These are phyloP conservation scores for Penicillium oxalicum DNA, from an alignment of 2,329 filamentous ascomycete genomes.

Conservation along the genomic window DNA sequence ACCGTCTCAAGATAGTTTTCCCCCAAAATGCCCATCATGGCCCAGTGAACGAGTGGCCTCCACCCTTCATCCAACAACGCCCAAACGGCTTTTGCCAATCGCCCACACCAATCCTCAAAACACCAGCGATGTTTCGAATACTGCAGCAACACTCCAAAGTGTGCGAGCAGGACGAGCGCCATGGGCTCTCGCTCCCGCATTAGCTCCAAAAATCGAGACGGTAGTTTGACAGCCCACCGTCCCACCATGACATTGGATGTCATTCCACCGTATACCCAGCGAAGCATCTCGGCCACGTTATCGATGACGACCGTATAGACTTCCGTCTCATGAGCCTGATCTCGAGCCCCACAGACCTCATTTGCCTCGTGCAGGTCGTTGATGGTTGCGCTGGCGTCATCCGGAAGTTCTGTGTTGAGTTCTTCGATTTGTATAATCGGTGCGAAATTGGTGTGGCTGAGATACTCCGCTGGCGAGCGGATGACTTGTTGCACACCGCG, in stretches of 20 bases:
- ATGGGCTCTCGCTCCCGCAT: conserved; percentile 33
- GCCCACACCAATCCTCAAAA: conserved; percentile 59
- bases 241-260: conserved; percentile 46
- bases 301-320: conserved; percentile 23
- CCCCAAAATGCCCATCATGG: conserved; percentile 29
- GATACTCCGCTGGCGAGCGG: conserved; percentile 16
- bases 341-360: conserved; percentile 14
- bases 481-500: conserved; percentile 34
- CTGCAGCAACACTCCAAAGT: conserved; percentile 56
- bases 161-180: conserved; percentile 54
- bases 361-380: conserved; percentile 25
- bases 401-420: conserved; percentile 16
- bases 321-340: conserved; percentile 20
- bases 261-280: conserved; percentile 36
- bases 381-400: conserved; percentile 17
- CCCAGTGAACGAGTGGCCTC: conserved; percentile 26
- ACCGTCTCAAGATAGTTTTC: conserved; percentile 16
- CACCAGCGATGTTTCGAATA: conserved; percentile 59
- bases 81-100: conserved; percentile 59
- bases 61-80: conserved; percentile 26
- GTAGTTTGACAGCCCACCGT: conserved; percentile 35
- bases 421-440: conserved; percentile 25
- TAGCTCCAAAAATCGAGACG: conserved; percentile 31
- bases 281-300: conserved; percentile 23
- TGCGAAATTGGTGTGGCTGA: conserved; percentile 24